These are phyloP conservation scores for Arthrobotrys sphaeroides DNA, from an alignment of 2,329 filamentous ascomycete genomes.

Conservation along the genomic window DNA sequence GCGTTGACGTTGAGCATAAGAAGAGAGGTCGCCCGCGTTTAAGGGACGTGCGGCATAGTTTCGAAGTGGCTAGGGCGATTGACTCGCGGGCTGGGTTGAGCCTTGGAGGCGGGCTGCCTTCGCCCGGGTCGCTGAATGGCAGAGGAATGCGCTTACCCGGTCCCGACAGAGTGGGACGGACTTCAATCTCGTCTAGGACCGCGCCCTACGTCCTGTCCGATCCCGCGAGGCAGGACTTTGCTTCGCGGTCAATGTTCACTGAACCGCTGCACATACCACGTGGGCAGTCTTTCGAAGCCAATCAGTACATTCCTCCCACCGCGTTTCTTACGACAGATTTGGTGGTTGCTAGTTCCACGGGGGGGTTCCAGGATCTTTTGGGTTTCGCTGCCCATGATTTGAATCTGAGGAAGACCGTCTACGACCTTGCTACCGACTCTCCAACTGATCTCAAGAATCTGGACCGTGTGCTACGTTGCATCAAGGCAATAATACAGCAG, in stretches of 20 bases:
- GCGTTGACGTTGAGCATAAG: slow-evolving; percentile 85
- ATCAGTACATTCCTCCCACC: slow-evolving; percentile 53
- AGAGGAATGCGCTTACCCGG: slow-evolving; percentile 53
- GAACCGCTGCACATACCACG: slow-evolving; percentile 66
- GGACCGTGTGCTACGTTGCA: slow-evolving; percentile 53
- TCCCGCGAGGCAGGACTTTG: slow-evolving; percentile 48
- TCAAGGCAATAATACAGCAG: slow-evolving; percentile 52
- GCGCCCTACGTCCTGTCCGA: slow-evolving; percentile 50
- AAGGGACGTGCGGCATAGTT: slow-evolving; percentile 71
- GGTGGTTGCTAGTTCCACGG: slow-evolving; percentile 63
- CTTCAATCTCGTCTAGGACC: slow-evolving; percentile 53
- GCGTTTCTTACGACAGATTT: slow-evolving; percentile 57
- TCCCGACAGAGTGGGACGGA: slow-evolving; percentile 51
- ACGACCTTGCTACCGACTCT: slow-evolving; percentile 51
- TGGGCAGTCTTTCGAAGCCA: slow-evolving; percentile 49
- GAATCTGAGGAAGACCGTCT: slow-evolving; percentile 49
- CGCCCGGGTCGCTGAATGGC: slow-evolving; percentile 45
- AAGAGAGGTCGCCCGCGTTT: slow-evolving; percentile 81
- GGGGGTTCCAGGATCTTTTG: slow-evolving; percentile 46
- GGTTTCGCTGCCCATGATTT: slow-evolving; percentile 51
- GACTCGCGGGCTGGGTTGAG: slow-evolving; percentile 52
- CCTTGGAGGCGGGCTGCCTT: slow-evolving; percentile 44
- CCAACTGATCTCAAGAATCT: slow-evolving; percentile 52
- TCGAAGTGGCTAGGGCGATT: slow-evolving; percentile 59
- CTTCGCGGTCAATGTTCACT: slow-evolving; percentile 45